These are phyloP conservation scores for Alternaria sp. DNA, from an alignment of 2,329 filamentous ascomycete genomes.

Conservation along the genomic window DNA sequence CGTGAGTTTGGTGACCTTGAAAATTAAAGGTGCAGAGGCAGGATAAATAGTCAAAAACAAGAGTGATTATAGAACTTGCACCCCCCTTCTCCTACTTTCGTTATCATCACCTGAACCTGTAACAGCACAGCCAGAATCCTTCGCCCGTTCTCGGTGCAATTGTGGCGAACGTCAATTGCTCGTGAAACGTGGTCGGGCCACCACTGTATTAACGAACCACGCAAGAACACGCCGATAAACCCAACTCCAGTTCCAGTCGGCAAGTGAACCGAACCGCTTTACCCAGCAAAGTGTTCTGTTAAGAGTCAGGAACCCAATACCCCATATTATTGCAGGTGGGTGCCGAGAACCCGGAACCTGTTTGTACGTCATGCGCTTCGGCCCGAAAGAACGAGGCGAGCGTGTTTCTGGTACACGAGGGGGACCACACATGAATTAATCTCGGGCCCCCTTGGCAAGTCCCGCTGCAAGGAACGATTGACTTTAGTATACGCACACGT, in stretches of 20 bases:
- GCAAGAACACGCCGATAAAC: background rate
- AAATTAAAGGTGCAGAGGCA: background rate
- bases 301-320: background rate
- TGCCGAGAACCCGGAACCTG: background rate
- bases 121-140: background rate
- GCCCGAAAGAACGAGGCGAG: constrained; percentile 10
- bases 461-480: background rate
- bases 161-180: background rate
- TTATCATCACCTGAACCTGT: background rate
- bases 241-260: background rate
- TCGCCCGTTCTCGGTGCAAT: constrained; percentile 2
- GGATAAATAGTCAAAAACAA: background rate
- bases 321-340: background rate
- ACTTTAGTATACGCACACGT: background rate
- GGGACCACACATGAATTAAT: background rate
- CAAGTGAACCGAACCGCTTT: background rate
- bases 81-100: background rate
- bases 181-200: constrained; percentile 1
- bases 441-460: background rate
- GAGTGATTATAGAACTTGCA: background rate
- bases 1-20: background rate
- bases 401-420: constrained; percentile 1
- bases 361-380: constrained; percentile 15
- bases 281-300: background rate
- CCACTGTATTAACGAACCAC: background rate